A percentile compares a stretch with the other conserved stretches of the same genome.
These are phyloP conservation scores for Aspergillus asperescens DNA, from an alignment of 495 filamentous ascomycete species.

Conservation along the genomic window DNA sequence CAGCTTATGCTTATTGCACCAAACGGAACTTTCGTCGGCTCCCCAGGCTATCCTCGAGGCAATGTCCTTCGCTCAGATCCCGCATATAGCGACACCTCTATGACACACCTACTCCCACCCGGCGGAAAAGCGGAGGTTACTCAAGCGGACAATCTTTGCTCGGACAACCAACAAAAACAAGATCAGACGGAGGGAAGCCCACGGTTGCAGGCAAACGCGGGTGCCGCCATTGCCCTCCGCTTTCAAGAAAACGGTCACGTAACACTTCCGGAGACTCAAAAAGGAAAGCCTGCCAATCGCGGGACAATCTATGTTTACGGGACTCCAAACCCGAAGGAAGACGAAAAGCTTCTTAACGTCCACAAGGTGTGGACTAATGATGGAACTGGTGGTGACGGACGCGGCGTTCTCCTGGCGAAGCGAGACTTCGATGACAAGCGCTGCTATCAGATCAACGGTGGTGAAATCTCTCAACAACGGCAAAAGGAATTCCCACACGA, in stretches of 20 bases:
- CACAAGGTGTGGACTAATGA: conserved; percentile 68
- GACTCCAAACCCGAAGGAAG: conserved; percentile 57
- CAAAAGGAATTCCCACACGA: conserved; percentile 45
- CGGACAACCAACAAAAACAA: conserved; percentile 45
- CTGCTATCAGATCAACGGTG: conserved; percentile 66
- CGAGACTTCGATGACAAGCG: conserved; percentile 78
- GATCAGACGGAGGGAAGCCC: conserved; percentile 52
- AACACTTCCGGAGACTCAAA: conserved; percentile 53
- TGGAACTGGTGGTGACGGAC: conserved; percentile 69
- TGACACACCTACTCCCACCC: conserved; percentile 53
- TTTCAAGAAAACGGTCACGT: conserved; percentile 90
- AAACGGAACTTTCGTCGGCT: conserved; percentile 68
- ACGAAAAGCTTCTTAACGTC: conserved; percentile 63
- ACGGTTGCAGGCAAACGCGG: conserved; percentile 60
- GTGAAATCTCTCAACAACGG: conserved; percentile 50
- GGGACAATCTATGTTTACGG: conserved; percentile 81
- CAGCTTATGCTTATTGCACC: conserved; percentile 60
- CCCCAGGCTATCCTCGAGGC: conserved; percentile 61
- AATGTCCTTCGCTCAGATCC: conserved; percentile 48
- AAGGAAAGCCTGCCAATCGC: conserved; percentile 59
- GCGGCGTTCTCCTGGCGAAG: conserved; percentile 65
- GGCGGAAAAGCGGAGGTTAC: conserved; percentile 26
- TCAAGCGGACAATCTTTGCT: conserved; percentile 48
- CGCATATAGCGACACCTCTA: conserved; percentile 44
- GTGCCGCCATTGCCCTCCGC: conserved; percentile 63